Conservation (phyloP, 2,329 filamentous ascomycete species). For the Didymella exigua region DNA sequence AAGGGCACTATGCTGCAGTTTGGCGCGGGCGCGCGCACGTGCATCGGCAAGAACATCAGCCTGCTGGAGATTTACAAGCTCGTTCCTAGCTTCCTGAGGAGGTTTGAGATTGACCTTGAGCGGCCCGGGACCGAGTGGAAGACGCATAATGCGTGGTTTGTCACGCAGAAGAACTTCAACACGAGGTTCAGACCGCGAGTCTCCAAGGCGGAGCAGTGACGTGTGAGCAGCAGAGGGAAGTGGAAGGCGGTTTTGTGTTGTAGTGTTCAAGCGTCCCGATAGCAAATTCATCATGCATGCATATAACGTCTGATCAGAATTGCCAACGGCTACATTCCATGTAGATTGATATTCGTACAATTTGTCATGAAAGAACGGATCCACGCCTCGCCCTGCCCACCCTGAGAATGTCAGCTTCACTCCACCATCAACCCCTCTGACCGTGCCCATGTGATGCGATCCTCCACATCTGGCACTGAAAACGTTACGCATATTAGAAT, state of each 20-base stretch:
- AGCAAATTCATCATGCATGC: neutral
- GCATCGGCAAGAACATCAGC: constrained; percentile 63
- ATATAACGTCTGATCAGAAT: too few relatives aligned
- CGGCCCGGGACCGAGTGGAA: constrained; percentile 50
- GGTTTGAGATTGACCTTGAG: constrained; percentile 63
- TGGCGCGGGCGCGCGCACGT: constrained; percentile 72
- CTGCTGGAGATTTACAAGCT: constrained; percentile 59
- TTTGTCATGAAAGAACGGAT: too few relatives aligned
- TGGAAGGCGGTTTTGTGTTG: neutral
- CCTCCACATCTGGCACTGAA: too few relatives aligned
- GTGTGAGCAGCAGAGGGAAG: neutral
- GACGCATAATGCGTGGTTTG: constrained; percentile 62
- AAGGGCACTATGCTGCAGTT: constrained; percentile 75
- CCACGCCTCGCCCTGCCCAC: too few relatives aligned
- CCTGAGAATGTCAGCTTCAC: too few relatives aligned
- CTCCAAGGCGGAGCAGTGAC: neutral
- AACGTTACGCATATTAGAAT: too few relatives aligned
- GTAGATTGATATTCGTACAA: too few relatives aligned
- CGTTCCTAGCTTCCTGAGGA: constrained; percentile 63
- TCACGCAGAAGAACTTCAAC: constrained; percentile 54
- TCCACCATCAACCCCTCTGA: too few relatives aligned
- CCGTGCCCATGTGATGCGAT: too few relatives aligned
- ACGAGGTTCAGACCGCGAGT: constrained; percentile 47
- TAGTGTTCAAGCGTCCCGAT: neutral
- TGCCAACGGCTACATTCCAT: too few relatives aligned